phyloP scores from a whole-genome alignment of 192 early-diverging fungal genomes.

The Coemansia sp. region DNA sequence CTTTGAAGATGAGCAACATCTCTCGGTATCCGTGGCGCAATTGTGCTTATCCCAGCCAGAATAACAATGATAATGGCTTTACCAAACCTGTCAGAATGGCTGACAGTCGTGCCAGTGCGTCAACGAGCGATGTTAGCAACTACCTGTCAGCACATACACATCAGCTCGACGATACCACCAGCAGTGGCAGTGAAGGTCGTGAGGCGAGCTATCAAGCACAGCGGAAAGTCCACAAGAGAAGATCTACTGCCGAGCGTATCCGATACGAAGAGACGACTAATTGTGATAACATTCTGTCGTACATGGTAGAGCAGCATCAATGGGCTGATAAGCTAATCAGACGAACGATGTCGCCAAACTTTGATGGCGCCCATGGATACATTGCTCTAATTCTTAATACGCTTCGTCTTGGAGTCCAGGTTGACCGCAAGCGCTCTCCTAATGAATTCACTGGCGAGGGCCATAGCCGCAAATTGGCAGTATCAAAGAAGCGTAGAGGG shows the following conservation, averaged over 20 bases:
- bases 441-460: neutral
- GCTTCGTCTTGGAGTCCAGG: conserved; percentile 48
- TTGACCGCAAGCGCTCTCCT: conserved; percentile 28
- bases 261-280: conserved; percentile 46
- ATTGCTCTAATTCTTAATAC: conserved; percentile 54
- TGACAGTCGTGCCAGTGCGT: neutral
- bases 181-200: neutral
- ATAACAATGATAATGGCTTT: neutral
- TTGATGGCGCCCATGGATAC: conserved; percentile 48
- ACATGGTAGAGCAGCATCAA: conserved; percentile 49
- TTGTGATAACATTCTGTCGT: conserved; percentile 52
- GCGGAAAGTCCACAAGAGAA: conserved; percentile 27
- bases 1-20: neutral
- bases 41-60: conserved; percentile 14
- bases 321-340: conserved; percentile 48
- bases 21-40: neutral
- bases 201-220: conserved; percentile 14
- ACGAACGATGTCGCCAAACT: conserved; percentile 42
- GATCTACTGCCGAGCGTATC: conserved; percentile 43
- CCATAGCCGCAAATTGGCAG: neutral
- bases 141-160: conserved; percentile 14
- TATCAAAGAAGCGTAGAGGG: neutral
- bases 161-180: conserved; percentile 1
- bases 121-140: conserved; percentile 6
- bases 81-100: conserved; percentile 1